Percentiles rank a stretch among this genome's conserved stretches.
phyloP scores from a whole-genome alignment of 345 rosid genomes.

The Moricandia arvensis region DNA sequence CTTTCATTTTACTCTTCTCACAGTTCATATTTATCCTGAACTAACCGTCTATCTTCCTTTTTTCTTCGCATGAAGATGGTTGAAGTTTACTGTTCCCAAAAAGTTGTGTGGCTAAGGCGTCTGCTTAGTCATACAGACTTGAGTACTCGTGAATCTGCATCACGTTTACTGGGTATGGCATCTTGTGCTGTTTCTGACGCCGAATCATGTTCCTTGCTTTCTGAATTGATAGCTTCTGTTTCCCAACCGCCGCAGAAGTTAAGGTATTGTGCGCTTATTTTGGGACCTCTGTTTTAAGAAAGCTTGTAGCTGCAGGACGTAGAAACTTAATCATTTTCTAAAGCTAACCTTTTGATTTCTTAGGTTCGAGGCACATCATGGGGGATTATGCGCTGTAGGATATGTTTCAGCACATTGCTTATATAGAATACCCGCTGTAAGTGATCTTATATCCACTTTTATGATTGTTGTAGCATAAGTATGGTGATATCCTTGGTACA shows the following conservation, averaged over 20 bases:
- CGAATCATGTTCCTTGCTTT: conserved; percentile 54
- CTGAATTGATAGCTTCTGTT: conserved; percentile 57
- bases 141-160: conserved; percentile 86
- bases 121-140: conserved; percentile 72
- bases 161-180: conserved; percentile 90
- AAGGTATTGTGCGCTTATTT: conserved; percentile 47
- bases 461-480: neutral
- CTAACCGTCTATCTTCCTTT: neutral
- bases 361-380: conserved; percentile 86
- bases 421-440: conserved; percentile 57
- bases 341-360: conserved; percentile 28
- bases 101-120: conserved; percentile 78
- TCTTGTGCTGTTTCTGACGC: conserved; percentile 67
- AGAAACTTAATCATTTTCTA: conserved; percentile 3
- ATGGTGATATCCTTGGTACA: conserved; percentile 1
- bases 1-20: conserved; percentile 8
- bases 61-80: conserved; percentile 50
- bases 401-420: conserved; percentile 71
- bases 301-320: conserved; percentile 8
- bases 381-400: conserved; percentile 78
- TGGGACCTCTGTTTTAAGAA: conserved; percentile 13
- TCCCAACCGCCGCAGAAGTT: conserved; percentile 48
- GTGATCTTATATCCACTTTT: conserved; percentile 28
- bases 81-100: conserved; percentile 60
- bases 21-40: conserved; percentile 6